Conservation (phyloP, 352 stramenopile species). For the Phytophthora vignae region DNA sequence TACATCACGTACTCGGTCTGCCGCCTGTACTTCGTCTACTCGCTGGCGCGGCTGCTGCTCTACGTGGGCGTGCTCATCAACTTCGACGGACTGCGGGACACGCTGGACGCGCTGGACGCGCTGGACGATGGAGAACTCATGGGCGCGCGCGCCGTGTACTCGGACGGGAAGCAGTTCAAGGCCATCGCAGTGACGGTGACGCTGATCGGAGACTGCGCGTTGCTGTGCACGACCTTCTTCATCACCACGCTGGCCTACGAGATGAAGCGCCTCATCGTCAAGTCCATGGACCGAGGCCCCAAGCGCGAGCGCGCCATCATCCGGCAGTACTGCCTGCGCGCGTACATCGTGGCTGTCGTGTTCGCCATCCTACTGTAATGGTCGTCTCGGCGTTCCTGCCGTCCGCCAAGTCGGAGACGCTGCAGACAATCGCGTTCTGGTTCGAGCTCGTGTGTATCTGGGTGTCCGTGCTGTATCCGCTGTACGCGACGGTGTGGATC, state of each 20-base stretch:
- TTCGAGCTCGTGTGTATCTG: conserved; percentile 60
- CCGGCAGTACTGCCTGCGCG: conserved; percentile 56
- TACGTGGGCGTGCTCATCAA: conserved; percentile 64
- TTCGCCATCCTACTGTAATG: conserved; percentile 58
- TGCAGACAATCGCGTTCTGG: conserved; percentile 50
- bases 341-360: conserved; percentile 39
- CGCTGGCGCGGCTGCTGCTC: conserved; percentile 55
- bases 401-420: conserved; percentile 33
- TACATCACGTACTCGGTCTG: conserved; percentile 76
- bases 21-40: conserved; percentile 73
- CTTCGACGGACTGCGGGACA: conserved; percentile 56
- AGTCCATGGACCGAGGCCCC: conserved; percentile 69
- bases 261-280: conserved; percentile 69
- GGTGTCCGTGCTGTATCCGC: conserved; percentile 64
- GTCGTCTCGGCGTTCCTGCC: conserved; percentile 43
- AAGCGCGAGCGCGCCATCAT: conserved; percentile 63
- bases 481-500: conserved; percentile 58
- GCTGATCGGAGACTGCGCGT: conserved; percentile 65
- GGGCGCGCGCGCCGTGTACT: conserved; percentile 60
- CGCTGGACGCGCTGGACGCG: conserved; percentile 55
- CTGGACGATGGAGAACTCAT: conserved; percentile 62
- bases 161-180: conserved; percentile 43
- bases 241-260: conserved; percentile 73
- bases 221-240: conserved; percentile 70
- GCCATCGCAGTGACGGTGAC: conserved; percentile 50